Evolutionary conservation across 2,329 filamentous ascomycete species (phyloP).

Genomic region (Fusarium buxicola): DNA sequence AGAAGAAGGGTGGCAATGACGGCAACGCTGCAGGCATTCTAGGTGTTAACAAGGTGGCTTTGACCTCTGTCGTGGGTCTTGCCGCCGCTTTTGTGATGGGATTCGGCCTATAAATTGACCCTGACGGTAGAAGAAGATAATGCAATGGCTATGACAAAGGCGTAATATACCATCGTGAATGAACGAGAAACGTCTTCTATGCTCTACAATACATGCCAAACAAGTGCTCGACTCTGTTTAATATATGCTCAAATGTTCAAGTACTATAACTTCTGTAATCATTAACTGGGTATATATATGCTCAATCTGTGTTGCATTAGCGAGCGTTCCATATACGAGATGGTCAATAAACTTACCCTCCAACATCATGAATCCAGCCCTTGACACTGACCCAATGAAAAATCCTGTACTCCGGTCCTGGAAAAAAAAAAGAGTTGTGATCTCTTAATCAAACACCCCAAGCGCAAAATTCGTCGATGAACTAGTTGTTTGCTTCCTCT

Average conservation of each 20-base stretch:
- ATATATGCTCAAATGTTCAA: constrained; percentile 2
- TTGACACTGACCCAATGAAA: constrained; percentile 16
- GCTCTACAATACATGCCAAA: constrained; percentile 32
- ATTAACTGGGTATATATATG: constrained; percentile 34
- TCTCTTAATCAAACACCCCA: constrained; percentile 13
- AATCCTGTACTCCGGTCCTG: constrained; percentile 23
- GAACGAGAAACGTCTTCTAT: constrained; percentile 12
- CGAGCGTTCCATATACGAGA: neutral
- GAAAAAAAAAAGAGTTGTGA: constrained; percentile 23
- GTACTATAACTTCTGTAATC: constrained; percentile 22
- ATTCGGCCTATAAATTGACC: constrained; percentile 48
- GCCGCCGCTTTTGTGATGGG: constrained; percentile 53
- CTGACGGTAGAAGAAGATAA: constrained; percentile 2
- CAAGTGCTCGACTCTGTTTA: constrained; percentile 3
- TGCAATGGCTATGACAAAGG: constrained; percentile 11
- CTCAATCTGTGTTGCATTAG: constrained; percentile 40
- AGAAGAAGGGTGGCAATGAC: constrained; percentile 22
- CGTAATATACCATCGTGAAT: constrained; percentile 17
- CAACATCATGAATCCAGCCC: constrained; percentile 24
- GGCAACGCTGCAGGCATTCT: constrained; percentile 41
- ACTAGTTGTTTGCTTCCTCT: constrained; percentile 10
- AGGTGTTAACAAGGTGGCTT: constrained; percentile 42
- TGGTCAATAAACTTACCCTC: constrained; percentile 32
- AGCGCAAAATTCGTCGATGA: constrained; percentile 18
- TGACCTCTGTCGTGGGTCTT: constrained; percentile 54